Evolutionary conservation across 768 basidiomycete species (phyloP), one percentile per base, ranked within the genome.

Genomic region (Suillus clintonianus): DNA sequence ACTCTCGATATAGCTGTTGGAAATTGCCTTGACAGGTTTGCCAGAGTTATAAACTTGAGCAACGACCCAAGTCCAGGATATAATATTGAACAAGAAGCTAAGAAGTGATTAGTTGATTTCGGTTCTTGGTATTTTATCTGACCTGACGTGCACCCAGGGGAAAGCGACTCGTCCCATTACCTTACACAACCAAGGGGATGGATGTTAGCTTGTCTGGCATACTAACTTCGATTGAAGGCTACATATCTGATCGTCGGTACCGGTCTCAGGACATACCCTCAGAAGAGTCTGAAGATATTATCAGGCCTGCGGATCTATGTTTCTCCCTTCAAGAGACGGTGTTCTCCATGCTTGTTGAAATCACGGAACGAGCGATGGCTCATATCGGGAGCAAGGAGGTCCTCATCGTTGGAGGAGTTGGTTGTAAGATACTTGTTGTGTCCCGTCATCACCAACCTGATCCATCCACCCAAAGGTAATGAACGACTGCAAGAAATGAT

Each of bases 1-100:
- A 99, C 97, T 2, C 84, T 99, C 61, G 97, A 99, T 72, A 99
- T 99, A 62, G 97, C 97, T n/a, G 95, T 99, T 39, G 97, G 97
- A 42, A 99, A 99, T 74, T 99, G 97, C 73, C 81, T 99, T 27
- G 97, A 99, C 76, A 89, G 97, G 11, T 99, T 99, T 71, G 97
- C 97, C 2, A 83, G 97, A 53, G 94, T 97, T 14, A 93, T 99
- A 60, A 91, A 93, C 64, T 80, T 99, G 48, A 91, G 92, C 72
- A 99, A 99, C 72, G 97, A 97, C 75, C 97, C 97, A 2, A 90
- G 85, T 71, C 97, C 97, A 0, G 97, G 97, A 39, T 95, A 94
- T 71, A 99, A 99, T 71, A 99, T 99, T 66, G 97, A 99, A 73
- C 90, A 94, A 72, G 89, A 92, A 74, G 97, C 97, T 0, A 97